These are phyloP conservation scores for Hymenoscyphus linearis DNA, from an alignment of 2,329 filamentous ascomycete species.

Conservation along the genomic window DNA sequence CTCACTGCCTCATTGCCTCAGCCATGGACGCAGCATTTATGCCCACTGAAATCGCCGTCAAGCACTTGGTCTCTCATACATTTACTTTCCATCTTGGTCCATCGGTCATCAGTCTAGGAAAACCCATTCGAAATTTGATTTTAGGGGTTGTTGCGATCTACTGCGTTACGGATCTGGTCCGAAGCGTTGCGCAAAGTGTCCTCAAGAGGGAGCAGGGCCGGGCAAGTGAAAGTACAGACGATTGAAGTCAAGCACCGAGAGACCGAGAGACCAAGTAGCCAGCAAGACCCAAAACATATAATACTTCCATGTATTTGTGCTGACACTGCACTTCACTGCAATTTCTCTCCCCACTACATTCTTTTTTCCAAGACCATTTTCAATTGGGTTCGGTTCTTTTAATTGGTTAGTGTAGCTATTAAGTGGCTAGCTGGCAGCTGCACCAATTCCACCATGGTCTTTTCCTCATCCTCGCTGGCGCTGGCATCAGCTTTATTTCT, in stretches of 20 bases:
- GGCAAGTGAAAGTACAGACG: constrained; percentile 10
- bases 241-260: constrained; percentile 1
- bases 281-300: too few species aligned
- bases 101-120: constrained; percentile 42
- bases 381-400: too few species aligned
- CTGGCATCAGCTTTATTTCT: constrained; percentile 25
- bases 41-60: constrained; percentile 38
- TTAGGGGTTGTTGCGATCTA: constrained; percentile 42
- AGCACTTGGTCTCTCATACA: constrained; percentile 43
- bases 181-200: constrained; percentile 29
- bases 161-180: constrained; percentile 36
- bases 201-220: constrained; percentile 17
- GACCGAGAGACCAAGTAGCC: too few species aligned
- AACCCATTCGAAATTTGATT: constrained; percentile 45
- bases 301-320: too few species aligned
- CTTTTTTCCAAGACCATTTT: too few species aligned
- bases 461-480: constrained; percentile 17
- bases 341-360: too few species aligned
- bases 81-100: constrained; percentile 47
- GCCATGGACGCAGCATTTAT: constrained; percentile 35
- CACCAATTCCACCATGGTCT: constrained; percentile 18
- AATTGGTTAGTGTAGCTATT: too few species aligned
- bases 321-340: too few species aligned
- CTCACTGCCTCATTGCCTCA: neutral
- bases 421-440: too few species aligned